Evolutionary conservation across 768 basidiomycete species (phyloP), one percentile per base, ranked within the genome.

Genomic region (Agaricus sinodeliciosus): DNA sequence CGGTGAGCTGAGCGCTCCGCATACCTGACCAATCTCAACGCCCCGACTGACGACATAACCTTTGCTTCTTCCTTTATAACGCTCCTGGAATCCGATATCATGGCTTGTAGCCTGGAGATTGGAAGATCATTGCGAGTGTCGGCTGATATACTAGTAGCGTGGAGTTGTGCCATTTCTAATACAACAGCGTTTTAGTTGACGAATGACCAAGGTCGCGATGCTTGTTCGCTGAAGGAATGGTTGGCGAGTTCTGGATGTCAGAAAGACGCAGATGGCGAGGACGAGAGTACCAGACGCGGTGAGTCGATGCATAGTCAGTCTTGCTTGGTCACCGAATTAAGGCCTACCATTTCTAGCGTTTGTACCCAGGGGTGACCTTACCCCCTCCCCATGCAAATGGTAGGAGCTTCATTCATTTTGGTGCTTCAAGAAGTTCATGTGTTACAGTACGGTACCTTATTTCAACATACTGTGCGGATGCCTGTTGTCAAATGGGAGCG

Each of bases 391-490:
- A 9, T 51, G 50, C 35, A 47, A 37, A 7, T 54, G 52, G 52
- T 54, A 37, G 12, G 52, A 13, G 2, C 8, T 11, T 16, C 11
- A 9, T 13, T 28, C 39, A 35, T 43, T 27, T 34, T 26, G 26
- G 19, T 16, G 9, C 13, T 13, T 12, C 16, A 1, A n/a, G 7
- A n/a, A 2, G 3, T 12, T 39, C 16, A 39, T 39, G 15, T 39
- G 12, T 39, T 6, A 36, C 19, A 54, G 52, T 18, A 54, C 52
- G 8, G 15, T 34, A 15, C 28, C 40, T 9, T 54, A 26, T 19
- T 47, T 45, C 45, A 54, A 54, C 27, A 12, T 54, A 18, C 22
- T 22, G 39, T 54, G 52, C n/a, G 52, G 45, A 6, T 54, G 45
- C 28, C 12, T 41, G 19, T 45, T 54, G 7, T 27, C 46, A 3